phyloP scores from a whole-genome alignment of 2,329 filamentous ascomycete species.

The Trichoderma polysporum region DNA sequence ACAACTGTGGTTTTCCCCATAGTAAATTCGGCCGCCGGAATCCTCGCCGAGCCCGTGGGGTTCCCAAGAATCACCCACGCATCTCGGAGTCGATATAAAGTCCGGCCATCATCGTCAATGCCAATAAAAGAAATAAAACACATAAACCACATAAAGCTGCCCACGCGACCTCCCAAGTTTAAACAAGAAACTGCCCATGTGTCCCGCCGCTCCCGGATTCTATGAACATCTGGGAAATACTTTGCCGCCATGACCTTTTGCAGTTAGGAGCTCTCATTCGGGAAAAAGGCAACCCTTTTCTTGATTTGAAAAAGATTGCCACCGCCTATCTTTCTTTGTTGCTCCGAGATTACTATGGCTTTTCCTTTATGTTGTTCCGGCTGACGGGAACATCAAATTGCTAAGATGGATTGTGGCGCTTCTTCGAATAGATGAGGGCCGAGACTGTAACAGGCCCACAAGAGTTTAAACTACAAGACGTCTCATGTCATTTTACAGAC shows the following conservation, averaged over 20 bases:
- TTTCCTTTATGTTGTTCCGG: not conserved
- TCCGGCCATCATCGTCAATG: no score
- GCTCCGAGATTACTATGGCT: not conserved
- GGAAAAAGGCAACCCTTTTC: not conserved
- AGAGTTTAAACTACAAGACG: not conserved
- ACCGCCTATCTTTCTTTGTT: not conserved
- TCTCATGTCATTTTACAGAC: not conserved
- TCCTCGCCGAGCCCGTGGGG: not conserved
- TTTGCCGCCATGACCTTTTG: not conserved
- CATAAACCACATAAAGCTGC: not conserved
- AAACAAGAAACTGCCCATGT: not conserved
- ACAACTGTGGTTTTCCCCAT: not conserved
- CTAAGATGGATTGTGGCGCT: not conserved
- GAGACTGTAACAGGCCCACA: not conserved
- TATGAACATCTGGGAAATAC: not conserved
- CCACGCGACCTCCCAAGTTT: not conserved
- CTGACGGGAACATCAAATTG: not conserved
- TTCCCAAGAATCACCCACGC: not conserved
- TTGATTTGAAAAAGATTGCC: not conserved
- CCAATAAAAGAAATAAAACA: not conserved
- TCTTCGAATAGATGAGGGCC: not conserved
- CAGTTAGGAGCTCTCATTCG: not conserved
- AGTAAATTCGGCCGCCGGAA: not conserved
- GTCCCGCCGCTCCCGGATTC: slow-evolving; percentile 8
- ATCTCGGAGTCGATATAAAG: slow-evolving; percentile 15